A percentile compares a stretch with the other conserved stretches of the same genome.
Conservation (phyloP, 2,329 filamentous ascomycete species). For the Verticillium klebahnii region DNA sequence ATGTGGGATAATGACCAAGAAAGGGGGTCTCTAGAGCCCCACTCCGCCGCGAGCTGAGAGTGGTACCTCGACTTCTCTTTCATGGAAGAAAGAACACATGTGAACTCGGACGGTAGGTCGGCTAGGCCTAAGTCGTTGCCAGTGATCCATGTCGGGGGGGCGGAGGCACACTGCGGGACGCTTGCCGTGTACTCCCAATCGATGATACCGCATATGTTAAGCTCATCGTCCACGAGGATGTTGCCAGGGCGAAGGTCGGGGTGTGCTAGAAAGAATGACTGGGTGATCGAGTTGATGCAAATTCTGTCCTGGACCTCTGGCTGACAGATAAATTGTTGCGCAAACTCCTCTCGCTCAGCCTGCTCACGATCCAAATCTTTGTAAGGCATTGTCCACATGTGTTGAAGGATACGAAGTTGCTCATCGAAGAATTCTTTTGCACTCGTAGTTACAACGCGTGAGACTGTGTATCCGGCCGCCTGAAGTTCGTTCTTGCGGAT, state of each 20-base stretch:
- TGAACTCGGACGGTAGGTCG: background rate
- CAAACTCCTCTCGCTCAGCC: slow-evolving; percentile 13
- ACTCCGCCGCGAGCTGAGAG: background rate
- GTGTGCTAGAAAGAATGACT: slow-evolving; percentile 9
- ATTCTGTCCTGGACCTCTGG: background rate
- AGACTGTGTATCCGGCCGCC: background rate
- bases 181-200: slow-evolving; percentile 8
- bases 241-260: slow-evolving; percentile 5
- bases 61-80: background rate
- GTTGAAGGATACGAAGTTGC: slow-evolving; percentile 9
- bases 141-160: slow-evolving; percentile 8
- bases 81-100: background rate
- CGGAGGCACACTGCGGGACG: slow-evolving; percentile 4
- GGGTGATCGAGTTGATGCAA: background rate
- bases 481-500: background rate
- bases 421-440: slow-evolving; percentile 6
- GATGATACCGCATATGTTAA: slow-evolving; percentile 6
- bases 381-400: slow-evolving; percentile 8
- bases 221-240: slow-evolving; percentile 7
- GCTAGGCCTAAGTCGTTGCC: slow-evolving; percentile 6
- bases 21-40: background rate
- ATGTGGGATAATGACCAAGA: background rate
- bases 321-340: background rate
- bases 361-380: slow-evolving; percentile 3
- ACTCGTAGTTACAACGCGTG: slow-evolving; percentile 5